Percentiles rank a stretch among this genome's conserved stretches.
phyloP scores from a whole-genome alignment of 176 grass and related monocot genomes.

The Eleusine coracana region DNA sequence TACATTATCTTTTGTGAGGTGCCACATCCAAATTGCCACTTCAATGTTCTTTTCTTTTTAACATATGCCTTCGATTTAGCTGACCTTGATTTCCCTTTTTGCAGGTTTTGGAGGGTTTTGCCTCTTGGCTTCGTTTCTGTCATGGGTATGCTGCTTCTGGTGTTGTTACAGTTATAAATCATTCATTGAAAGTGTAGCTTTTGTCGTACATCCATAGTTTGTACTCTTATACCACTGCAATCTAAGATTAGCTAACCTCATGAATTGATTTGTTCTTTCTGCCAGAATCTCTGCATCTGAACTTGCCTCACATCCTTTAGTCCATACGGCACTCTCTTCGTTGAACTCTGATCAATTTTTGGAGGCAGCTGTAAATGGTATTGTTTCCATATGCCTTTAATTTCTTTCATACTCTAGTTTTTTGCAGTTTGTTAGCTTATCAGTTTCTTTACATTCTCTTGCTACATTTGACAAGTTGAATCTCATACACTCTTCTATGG shows the following conservation, averaged over 20 bases:
- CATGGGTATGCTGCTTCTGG: constrained; percentile 70
- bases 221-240: constrained; percentile 28
- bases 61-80: constrained; percentile 32
- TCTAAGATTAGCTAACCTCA: constrained; percentile 8
- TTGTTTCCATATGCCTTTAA: constrained; percentile 36
- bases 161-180: constrained; percentile 35
- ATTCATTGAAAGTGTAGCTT: constrained; percentile 34
- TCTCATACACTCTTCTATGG: not conserved
- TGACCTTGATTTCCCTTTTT: constrained; percentile 41
- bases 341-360: constrained; percentile 78
- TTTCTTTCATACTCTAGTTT: constrained; percentile 37
- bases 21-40: not conserved
- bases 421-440: constrained; percentile 22
- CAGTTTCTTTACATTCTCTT: constrained; percentile 5
- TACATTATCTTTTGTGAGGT: constrained; percentile 20
- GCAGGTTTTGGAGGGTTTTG: constrained; percentile 91
- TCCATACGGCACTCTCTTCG: constrained; percentile 72
- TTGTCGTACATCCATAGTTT: constrained; percentile 25
- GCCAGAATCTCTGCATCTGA: constrained; percentile 70
- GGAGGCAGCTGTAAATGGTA: constrained; percentile 98
- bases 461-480: not conserved
- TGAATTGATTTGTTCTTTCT: constrained; percentile 43
- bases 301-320: constrained; percentile 87
- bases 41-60: not conserved
- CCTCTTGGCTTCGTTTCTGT: constrained; percentile 96